These are phyloP conservation scores for Tolypocladium inflatum DNA, from an alignment of 2,329 filamentous ascomycete genomes.

Conservation along the genomic window DNA sequence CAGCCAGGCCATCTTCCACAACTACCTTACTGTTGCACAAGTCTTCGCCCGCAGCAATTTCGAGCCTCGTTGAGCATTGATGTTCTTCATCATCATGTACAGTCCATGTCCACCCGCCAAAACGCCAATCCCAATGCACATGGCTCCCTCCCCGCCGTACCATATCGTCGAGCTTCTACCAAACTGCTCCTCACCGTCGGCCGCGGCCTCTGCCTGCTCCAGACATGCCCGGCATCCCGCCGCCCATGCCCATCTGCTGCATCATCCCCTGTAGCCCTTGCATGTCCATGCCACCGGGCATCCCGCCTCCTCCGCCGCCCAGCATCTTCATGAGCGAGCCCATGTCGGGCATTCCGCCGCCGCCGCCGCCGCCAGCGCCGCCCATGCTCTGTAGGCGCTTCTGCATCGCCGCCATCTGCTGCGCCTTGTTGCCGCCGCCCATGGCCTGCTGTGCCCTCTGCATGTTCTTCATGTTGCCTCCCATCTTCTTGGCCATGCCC, in stretches of 20 bases:
- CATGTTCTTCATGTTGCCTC: slow-evolving; percentile 96
- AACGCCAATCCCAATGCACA: background rate
- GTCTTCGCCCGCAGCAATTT: background rate
- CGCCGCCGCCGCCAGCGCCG: slow-evolving; percentile 50
- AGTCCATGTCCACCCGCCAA: background rate
- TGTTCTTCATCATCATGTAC: background rate
- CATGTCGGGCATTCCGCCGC: slow-evolving; percentile 70
- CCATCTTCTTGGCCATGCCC: slow-evolving; percentile 98
- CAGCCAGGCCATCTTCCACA: background rate
- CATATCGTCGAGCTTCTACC: too few relatives aligned
- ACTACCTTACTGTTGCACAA: background rate
- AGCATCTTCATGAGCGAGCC: slow-evolving; percentile 88
- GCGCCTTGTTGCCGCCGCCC: slow-evolving; percentile 81
- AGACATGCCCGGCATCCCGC: slow-evolving; percentile 25
- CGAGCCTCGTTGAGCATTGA: background rate
- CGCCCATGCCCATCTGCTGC: slow-evolving; percentile 58
- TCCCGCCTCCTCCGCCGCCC: slow-evolving; percentile 48
- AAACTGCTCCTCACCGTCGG: background rate
- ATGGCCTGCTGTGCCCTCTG: slow-evolving; percentile 85
- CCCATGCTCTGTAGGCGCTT: slow-evolving; percentile 92
- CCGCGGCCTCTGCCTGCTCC: slow-evolving; percentile 3
- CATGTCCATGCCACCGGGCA: slow-evolving; percentile 68
- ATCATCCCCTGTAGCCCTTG: slow-evolving; percentile 55
- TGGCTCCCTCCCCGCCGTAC: background rate
- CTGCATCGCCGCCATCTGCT: slow-evolving; percentile 96